Evolutionary conservation across 2,329 filamentous ascomycete genomes (phyloP).

Genomic region (Claviceps digitariae): DNA sequence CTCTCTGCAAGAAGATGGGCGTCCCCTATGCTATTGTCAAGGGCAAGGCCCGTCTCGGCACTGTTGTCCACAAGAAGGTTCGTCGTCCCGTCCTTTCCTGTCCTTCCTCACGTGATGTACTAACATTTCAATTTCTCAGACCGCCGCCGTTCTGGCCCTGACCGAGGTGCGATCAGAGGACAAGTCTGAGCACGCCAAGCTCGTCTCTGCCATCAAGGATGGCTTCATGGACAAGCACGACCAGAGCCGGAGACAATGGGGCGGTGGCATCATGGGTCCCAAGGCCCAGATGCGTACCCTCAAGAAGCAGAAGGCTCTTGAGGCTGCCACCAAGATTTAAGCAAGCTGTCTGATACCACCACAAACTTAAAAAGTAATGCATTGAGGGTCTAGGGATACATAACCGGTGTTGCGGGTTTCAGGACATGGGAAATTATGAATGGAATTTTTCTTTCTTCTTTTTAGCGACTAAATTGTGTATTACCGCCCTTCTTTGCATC

Average conservation of each 20-base stretch:
- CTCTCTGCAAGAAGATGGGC: slow-evolving; percentile 99
- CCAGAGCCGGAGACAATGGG: slow-evolving; percentile 85
- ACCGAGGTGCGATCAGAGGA: slow-evolving; percentile 97
- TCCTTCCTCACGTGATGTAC: background rate
- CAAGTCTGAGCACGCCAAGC: slow-evolving; percentile 96
- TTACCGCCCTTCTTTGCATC: slow-evolving; percentile 7
- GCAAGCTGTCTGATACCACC: slow-evolving; percentile 21
- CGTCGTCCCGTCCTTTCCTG: slow-evolving; percentile 12
- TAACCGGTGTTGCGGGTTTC: slow-evolving; percentile 25
- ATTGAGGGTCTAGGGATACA: slow-evolving; percentile 25
- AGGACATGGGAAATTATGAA: slow-evolving; percentile 28
- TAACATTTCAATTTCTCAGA: slow-evolving; percentile 36
- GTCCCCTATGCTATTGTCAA: slow-evolving; percentile 98
- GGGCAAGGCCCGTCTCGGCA: slow-evolving; percentile 98
- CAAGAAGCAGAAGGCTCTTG: slow-evolving; percentile 92
- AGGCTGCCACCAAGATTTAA: slow-evolving; percentile 97
- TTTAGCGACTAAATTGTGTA: slow-evolving; percentile 18
- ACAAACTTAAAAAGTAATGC: slow-evolving; percentile 13
- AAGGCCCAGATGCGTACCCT: slow-evolving; percentile 69
- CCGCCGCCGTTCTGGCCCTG: slow-evolving; percentile 85
- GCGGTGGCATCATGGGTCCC: slow-evolving; percentile 96
- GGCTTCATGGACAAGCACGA: slow-evolving; percentile 95
- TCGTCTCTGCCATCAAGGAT: slow-evolving; percentile 92
- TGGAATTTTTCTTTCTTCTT: slow-evolving; percentile 19
- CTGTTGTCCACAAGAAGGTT: slow-evolving; percentile 99